phyloP scores from a whole-genome alignment of 768 basidiomycete species.

The Neoboletus brunneissimus region DNA sequence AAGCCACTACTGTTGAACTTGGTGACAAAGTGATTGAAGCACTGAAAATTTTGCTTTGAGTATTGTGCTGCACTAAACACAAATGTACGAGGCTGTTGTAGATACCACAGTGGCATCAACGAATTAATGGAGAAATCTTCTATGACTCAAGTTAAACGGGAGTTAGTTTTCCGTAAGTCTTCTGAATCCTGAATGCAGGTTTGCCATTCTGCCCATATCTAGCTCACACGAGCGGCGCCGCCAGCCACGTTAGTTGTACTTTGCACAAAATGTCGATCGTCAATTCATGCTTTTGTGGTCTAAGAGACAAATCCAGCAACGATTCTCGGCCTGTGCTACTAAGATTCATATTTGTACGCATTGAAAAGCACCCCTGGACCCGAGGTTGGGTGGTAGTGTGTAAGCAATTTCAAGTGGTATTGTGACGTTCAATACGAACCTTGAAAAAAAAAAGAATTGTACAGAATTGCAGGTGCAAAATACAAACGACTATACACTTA shows the following conservation, averaged over 20 bases:
- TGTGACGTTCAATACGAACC: too few species aligned
- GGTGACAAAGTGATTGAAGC: slow-evolving; percentile 82
- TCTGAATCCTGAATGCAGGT: neutral
- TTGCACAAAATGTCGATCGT: neutral
- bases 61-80: neutral
- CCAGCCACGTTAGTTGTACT: neutral
- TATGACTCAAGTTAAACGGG: neutral
- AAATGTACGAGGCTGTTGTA: neutral
- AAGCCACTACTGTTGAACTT: slow-evolving; percentile 68
- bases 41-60: slow-evolving; percentile 55
- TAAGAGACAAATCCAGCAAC: too few species aligned
- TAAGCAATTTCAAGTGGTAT: too few species aligned
- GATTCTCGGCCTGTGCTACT: too few species aligned
- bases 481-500: too few species aligned
- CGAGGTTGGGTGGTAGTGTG: too few species aligned
- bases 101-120: neutral
- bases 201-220: neutral
- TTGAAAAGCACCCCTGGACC: too few species aligned
- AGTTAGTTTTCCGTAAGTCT: neutral
- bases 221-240: neutral
- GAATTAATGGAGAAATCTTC: neutral
- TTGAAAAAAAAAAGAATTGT: too few species aligned
- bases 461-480: too few species aligned
- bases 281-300: too few species aligned
- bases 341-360: neutral